Conservation (phyloP, 2,329 filamentous ascomycete genomes). For the Botryotinia convoluta region DNA sequence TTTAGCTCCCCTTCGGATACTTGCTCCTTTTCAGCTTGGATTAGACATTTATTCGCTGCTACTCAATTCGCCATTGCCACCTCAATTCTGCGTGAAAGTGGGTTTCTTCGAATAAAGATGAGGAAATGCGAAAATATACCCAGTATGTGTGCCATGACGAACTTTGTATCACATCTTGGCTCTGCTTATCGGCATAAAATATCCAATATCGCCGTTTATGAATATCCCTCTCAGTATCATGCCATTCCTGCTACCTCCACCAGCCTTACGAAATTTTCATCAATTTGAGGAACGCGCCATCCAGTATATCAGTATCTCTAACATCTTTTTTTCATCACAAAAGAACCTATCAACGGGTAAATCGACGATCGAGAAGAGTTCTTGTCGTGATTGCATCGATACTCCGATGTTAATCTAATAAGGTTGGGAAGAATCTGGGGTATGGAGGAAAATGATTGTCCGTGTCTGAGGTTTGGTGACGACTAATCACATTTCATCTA, state of each 20-base stretch:
- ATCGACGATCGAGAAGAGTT: conserved; percentile 9
- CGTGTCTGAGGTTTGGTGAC: not conserved
- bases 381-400: not conserved
- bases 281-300: not conserved
- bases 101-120: not conserved
- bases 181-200: conserved; percentile 11
- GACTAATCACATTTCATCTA: not conserved
- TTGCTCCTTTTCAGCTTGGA: not conserved
- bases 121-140: not conserved
- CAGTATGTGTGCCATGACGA: conserved; percentile 11
- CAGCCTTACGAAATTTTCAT: conserved; percentile 1
- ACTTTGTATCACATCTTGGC: conserved; percentile 7
- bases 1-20: not conserved
- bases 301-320: not conserved
- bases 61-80: conserved; percentile 11
- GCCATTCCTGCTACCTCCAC: not conserved
- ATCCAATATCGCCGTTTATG: not conserved
- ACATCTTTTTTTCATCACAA: conserved; percentile 11
- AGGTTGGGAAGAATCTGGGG: conserved; percentile 5
- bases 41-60: not conserved
- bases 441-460: not conserved
- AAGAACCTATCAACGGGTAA: not conserved
- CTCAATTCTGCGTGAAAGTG: conserved; percentile 16
- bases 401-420: not conserved
- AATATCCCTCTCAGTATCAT: conserved; percentile 4